Evolutionary conservation across 1,139 yeast species (phyloP).

Genomic region (Zygoascus hellenicus): DNA sequence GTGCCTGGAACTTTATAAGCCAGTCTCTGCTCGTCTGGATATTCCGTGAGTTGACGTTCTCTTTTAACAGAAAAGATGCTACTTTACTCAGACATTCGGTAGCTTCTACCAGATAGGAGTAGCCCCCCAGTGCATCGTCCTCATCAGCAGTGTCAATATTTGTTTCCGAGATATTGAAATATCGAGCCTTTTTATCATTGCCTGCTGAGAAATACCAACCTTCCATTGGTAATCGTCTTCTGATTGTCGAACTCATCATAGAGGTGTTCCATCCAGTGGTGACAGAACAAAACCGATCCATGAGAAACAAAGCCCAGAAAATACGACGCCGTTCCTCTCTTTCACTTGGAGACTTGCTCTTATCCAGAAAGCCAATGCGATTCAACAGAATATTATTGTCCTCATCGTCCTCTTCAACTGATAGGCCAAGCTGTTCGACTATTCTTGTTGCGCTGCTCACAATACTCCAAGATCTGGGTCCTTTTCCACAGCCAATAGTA

Average conservation of each 20-base stretch:
- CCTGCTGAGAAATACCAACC: conserved; percentile 17
- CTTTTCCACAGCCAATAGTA: conserved; percentile 23
- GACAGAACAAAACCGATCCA: conserved; percentile 25
- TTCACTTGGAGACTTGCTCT: conserved; percentile 18
- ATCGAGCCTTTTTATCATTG: conserved; percentile 16
- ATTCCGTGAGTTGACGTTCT: background rate
- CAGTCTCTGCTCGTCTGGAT: conserved; percentile 6
- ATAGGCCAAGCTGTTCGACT: conserved; percentile 22
- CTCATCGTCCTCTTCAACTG: conserved; percentile 19
- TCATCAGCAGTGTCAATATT: conserved; percentile 13
- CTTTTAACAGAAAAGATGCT: conserved; percentile 16
- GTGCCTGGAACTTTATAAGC: conserved; percentile 16
- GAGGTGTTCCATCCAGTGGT: conserved; percentile 25
- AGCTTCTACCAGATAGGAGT: conserved; percentile 24
- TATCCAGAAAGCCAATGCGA: conserved; percentile 16
- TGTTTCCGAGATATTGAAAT: conserved; percentile 18
- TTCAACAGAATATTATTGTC: conserved; percentile 13
- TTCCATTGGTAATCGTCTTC: conserved; percentile 21
- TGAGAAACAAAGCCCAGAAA: conserved; percentile 24
- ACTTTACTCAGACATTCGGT: conserved; percentile 21
- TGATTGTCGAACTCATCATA: conserved; percentile 17
- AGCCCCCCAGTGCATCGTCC: conserved; percentile 22
- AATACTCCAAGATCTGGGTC: conserved; percentile 23
- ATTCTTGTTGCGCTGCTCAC: conserved; percentile 21
- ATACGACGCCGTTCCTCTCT: conserved; percentile 23